A percentile compares a stretch with the other conserved stretches of the same genome.
phyloP scores from a whole-genome alignment of 2,329 filamentous ascomycete genomes.

The Pseudogymnoascus sp. region DNA sequence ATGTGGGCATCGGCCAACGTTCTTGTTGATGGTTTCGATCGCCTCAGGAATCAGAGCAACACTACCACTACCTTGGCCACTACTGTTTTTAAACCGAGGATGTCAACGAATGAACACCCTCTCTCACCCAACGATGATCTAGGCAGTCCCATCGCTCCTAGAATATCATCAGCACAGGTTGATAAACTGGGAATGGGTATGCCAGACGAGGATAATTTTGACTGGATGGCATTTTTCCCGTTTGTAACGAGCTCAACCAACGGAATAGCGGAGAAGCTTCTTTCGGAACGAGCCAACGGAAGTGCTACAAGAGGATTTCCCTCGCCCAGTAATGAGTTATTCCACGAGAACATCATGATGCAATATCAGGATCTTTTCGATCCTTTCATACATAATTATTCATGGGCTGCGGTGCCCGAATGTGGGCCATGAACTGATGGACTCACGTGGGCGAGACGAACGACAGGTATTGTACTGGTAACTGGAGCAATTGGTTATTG shows the following conservation, averaged over 20 bases:
- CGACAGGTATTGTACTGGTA: neutral
- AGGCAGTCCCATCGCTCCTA: neutral
- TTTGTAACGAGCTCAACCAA: conserved; percentile 28
- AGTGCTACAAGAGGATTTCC: conserved; percentile 16
- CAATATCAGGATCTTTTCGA: conserved; percentile 23
- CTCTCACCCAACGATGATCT: neutral
- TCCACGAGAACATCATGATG: conserved; percentile 20
- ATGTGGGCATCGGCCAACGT: conserved; percentile 33
- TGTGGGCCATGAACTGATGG: neutral
- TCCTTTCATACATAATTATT: conserved; percentile 12
- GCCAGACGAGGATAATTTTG: conserved; percentile 19
- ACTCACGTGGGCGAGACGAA: neutral
- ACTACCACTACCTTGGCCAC: neutral
- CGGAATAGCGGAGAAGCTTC: conserved; percentile 22
- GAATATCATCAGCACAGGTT: conserved; percentile 10
- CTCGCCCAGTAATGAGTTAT: conserved; percentile 17
- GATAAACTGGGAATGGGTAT: conserved; percentile 13
- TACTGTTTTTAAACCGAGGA: neutral
- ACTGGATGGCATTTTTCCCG: conserved; percentile 30
- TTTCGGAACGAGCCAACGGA: conserved; percentile 19
- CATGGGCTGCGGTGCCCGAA: neutral
- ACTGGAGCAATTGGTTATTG: neutral
- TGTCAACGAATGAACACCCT: neutral
- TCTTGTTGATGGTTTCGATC: conserved; percentile 27
- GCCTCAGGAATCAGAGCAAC: conserved; percentile 17